phyloP scores from a whole-genome alignment of 345 rosid genomes.

The Durio zibethinus region DNA sequence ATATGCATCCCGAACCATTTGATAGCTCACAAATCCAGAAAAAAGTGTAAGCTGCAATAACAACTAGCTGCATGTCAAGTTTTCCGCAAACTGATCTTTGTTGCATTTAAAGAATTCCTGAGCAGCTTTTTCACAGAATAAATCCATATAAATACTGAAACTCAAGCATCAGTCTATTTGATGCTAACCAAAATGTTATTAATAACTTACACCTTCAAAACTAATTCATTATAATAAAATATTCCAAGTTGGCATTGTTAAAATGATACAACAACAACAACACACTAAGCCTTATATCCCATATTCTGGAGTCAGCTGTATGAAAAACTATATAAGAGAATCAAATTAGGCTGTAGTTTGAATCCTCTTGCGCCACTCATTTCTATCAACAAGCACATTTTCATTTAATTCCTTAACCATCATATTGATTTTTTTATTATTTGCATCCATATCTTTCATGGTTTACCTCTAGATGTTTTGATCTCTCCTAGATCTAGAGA shows the following conservation, averaged over 20 bases:
- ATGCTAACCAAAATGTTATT: neutral
- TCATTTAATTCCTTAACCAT: no score
- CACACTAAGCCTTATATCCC: no score
- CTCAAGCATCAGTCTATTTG: neutral
- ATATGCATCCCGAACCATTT: slow-evolving; percentile 97
- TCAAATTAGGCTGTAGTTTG: no score
- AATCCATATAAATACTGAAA: slow-evolving; percentile 1
- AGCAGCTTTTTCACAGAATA: slow-evolving; percentile 9
- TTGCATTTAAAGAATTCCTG: neutral
- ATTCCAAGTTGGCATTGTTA: neutral
- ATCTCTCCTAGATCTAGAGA: no score
- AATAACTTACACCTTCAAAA: slow-evolving; percentile 2
- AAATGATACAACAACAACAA: no score
- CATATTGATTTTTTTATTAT: no score
- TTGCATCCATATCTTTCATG: no score
- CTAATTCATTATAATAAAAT: neutral
- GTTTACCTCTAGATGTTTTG: no score
- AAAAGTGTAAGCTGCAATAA: slow-evolving; percentile 88
- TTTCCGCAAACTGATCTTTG: neutral
- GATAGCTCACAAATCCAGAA: slow-evolving; percentile 98
- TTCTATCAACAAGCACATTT: no score
- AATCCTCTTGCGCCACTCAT: no score
- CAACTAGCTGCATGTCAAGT: slow-evolving; percentile 24
- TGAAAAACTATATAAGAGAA: no score
- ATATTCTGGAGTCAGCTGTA: no score